Evolutionary conservation across 2,329 filamentous ascomycete species (phyloP), one percentile per base, ranked within the genome.

Genomic region (Ophiocordyceps camponoti-leonardi): DNA sequence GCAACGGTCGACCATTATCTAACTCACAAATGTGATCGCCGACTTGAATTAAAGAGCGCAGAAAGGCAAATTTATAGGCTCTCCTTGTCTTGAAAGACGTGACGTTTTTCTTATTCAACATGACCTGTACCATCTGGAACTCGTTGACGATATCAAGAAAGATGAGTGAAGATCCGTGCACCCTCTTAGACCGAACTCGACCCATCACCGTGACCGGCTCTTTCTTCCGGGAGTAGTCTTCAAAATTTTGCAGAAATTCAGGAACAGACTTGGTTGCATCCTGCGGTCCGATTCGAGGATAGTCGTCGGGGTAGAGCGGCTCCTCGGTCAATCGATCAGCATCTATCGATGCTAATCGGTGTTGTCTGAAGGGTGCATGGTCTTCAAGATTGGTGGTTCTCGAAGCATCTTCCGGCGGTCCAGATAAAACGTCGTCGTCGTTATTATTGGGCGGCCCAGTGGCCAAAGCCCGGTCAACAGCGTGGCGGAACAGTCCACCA

Each of bases 141-240:
- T 86, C 78, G 59, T 86, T 79, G 52, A 79, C 69, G 44, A 96
- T 66, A 62, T 92, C 83, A 52, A 95, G 61, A 61, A 98, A 98
- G 50, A 86, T 69, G 53, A 98, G 77, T 63, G 83, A 86, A 53
- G 77, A 80, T 52, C 88, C 81, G 46, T 78, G 73, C 43, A 75
- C 69, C 50, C 86, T 83, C 57, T 83, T 74, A 42, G 79, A 79
- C 55, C 73, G 71, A 50, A 94, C 72, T 58, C 86, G 86, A 62
- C 87, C 86, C 45, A 54, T 57, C 30, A 65, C 48, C 19, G 52
- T 58, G 43, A 65, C 54, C 43, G 64, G 54, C 41, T 55, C 50
- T 40, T 58, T 59, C 39, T 51, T 50, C 45, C 53, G 49, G 30
- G 52, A 44, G 37, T 49, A 48, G 42, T 57, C 47, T 23, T 53